Evolutionary conservation across 768 basidiomycete species (phyloP).

Genomic region (Inosperma sp.): DNA sequence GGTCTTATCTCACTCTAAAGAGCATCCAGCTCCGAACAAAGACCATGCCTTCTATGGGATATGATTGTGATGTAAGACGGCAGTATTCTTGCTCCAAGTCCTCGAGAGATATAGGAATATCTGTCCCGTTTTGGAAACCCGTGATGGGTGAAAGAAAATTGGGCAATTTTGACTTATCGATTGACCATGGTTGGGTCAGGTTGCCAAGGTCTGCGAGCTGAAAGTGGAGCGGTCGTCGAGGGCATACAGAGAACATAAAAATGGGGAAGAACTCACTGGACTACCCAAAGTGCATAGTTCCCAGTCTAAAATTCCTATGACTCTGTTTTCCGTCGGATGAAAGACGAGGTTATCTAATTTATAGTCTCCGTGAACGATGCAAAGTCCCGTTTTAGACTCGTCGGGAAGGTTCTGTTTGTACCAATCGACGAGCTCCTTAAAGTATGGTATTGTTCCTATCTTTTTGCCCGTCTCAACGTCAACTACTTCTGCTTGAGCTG

Average conservation of each 20-base stretch:
- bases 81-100: slow-evolving; percentile 83
- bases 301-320: slow-evolving; percentile 97
- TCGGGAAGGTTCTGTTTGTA: slow-evolving; percentile 72
- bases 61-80: slow-evolving; percentile 54
- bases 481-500: slow-evolving; percentile 63
- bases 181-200: slow-evolving; percentile 78
- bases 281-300: slow-evolving; percentile 94
- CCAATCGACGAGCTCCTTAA: slow-evolving; percentile 70
- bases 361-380: slow-evolving; percentile 97
- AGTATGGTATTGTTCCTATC: slow-evolving; percentile 70
- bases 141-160: slow-evolving; percentile 30
- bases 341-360: slow-evolving; percentile 98
- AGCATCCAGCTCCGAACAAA: slow-evolving; percentile 86
- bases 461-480: slow-evolving; percentile 59
- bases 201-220: slow-evolving; percentile 88
- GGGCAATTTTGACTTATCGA: slow-evolving; percentile 43
- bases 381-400: slow-evolving; percentile 67
- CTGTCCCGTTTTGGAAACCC: slow-evolving; percentile 60
- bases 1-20: slow-evolving; percentile 55
- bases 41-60: slow-evolving; percentile 73
- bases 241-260: background rate
- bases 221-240: slow-evolving; percentile 3
- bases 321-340: slow-evolving; percentile 84
- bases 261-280: slow-evolving; percentile 53
- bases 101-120: slow-evolving; percentile 61